These are phyloP conservation scores for Boletus pseudopeckii DNA, from an alignment of 768 basidiomycete species.

Conservation along the genomic window DNA sequence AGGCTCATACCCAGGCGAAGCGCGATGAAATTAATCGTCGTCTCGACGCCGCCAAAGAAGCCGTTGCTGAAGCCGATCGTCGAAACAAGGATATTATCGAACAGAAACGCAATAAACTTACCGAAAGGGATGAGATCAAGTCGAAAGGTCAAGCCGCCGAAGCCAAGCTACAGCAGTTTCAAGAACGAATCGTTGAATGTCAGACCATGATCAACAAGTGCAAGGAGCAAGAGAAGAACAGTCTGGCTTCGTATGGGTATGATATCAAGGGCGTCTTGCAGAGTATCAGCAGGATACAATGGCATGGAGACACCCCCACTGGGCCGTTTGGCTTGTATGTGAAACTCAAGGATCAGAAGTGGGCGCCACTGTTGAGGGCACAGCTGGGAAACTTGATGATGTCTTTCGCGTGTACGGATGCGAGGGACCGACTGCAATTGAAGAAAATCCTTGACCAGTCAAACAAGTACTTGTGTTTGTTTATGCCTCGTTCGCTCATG, in stretches of 20 bases:
- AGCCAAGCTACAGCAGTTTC: constrained; percentile 28
- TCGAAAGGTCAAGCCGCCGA: constrained; percentile 39
- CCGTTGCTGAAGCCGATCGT: constrained; percentile 39
- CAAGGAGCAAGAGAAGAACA: constrained; percentile 52
- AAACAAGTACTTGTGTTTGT: constrained; percentile 58
- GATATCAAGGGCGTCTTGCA: constrained; percentile 58
- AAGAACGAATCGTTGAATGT: constrained; percentile 42
- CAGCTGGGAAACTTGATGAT: constrained; percentile 58
- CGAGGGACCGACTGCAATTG: constrained; percentile 56
- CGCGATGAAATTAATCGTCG: constrained; percentile 54
- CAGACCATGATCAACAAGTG: constrained; percentile 50
- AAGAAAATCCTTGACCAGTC: constrained; percentile 50
- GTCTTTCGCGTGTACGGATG: constrained; percentile 73
- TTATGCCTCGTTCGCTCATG: neutral
- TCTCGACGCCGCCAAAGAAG: constrained; percentile 45
- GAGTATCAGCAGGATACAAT: constrained; percentile 46
- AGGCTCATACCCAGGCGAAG: constrained; percentile 55
- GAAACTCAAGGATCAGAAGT: constrained; percentile 64
- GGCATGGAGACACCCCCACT: constrained; percentile 65
- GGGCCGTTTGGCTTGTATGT: constrained; percentile 82
- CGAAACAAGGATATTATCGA: constrained; percentile 28
- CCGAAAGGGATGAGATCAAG: constrained; percentile 31
- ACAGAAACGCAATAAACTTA: constrained; percentile 33
- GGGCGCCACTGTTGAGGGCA: constrained; percentile 61
- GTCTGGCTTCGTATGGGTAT: constrained; percentile 57